Percentiles rank a stretch among this genome's conserved stretches.
Conservation (phyloP, 2,329 filamentous ascomycete genomes). For the Daldinia sp. region DNA sequence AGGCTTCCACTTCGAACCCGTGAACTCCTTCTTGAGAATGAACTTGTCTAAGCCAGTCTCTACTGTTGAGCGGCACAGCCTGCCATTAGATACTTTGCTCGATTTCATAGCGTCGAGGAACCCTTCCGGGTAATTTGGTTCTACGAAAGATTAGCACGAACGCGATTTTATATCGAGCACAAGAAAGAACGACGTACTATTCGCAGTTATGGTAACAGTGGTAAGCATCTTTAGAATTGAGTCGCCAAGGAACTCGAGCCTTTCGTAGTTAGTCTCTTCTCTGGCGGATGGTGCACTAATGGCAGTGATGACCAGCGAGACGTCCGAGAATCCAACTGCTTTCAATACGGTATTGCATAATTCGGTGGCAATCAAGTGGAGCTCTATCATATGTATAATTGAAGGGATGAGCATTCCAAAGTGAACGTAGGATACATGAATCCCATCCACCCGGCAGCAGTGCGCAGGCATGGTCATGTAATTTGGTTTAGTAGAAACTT, state of each 20-base stretch:
- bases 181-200: constrained; percentile 56
- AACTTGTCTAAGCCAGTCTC: constrained; percentile 76
- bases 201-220: constrained; percentile 71
- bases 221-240: constrained; percentile 81
- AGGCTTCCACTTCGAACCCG: constrained; percentile 78
- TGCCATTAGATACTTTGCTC: constrained; percentile 77
- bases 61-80: constrained; percentile 74
- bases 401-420: constrained; percentile 77
- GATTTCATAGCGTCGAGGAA: constrained; percentile 78
- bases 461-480: constrained; percentile 59
- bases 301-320: constrained; percentile 72
- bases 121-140: constrained; percentile 80
- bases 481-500: constrained; percentile 56
- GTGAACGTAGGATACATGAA: constrained; percentile 59
- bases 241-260: constrained; percentile 89
- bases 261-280: constrained; percentile 78
- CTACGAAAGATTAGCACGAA: constrained; percentile 51
- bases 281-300: constrained; percentile 74
- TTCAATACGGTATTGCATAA: constrained; percentile 68
- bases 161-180: not conserved
- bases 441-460: constrained; percentile 63
- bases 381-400: constrained; percentile 77
- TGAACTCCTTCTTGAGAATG: constrained; percentile 77
- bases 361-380: constrained; percentile 70
- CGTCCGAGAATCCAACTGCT: constrained; percentile 64